Evolutionary conservation across 2,329 filamentous ascomycete genomes (phyloP).

Genomic region (Fusarium torreyae): DNA sequence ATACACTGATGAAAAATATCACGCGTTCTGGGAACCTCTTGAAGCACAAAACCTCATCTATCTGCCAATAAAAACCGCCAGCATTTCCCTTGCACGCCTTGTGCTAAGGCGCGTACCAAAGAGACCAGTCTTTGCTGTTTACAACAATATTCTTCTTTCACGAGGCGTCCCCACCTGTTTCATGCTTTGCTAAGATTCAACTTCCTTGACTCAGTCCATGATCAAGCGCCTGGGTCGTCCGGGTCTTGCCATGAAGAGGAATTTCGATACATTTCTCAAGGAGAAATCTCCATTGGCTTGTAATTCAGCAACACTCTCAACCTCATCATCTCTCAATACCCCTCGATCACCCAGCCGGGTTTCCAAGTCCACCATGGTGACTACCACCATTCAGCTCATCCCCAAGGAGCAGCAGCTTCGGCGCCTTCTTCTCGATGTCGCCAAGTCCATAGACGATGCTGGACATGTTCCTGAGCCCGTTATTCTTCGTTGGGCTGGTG

Average conservation of each 20-base stretch:
- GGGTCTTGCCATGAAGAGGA: constrained; percentile 55
- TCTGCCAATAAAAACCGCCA: not conserved
- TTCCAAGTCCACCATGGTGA: constrained; percentile 38
- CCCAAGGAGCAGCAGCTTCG: constrained; percentile 80
- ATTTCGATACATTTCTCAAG: constrained; percentile 50
- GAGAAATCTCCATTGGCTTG: constrained; percentile 31
- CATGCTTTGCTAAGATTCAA: constrained; percentile 5
- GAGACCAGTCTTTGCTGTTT: not conserved
- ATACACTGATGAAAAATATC: not conserved
- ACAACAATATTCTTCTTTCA: not conserved
- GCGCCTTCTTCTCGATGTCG: constrained; percentile 86
- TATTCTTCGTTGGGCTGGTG: constrained; percentile 83
- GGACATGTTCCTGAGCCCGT: constrained; percentile 67
- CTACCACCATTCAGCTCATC: constrained; percentile 69
- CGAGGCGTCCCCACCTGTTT: constrained; percentile 3
- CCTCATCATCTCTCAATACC: constrained; percentile 1
- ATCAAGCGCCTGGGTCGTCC: constrained; percentile 42
- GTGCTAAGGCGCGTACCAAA: not conserved
- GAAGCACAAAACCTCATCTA: not conserved
- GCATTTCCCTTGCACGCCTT: too few relatives aligned
- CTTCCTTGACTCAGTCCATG: constrained; percentile 33
- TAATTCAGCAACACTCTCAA: constrained; percentile 5
- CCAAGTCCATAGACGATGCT: constrained; percentile 69
- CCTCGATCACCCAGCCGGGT: not conserved
- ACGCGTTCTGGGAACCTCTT: not conserved